Evolutionary conservation across 2,329 filamentous ascomycete species (phyloP).

Genomic region (Ophiocordyceps camponoti-leonardi): DNA sequence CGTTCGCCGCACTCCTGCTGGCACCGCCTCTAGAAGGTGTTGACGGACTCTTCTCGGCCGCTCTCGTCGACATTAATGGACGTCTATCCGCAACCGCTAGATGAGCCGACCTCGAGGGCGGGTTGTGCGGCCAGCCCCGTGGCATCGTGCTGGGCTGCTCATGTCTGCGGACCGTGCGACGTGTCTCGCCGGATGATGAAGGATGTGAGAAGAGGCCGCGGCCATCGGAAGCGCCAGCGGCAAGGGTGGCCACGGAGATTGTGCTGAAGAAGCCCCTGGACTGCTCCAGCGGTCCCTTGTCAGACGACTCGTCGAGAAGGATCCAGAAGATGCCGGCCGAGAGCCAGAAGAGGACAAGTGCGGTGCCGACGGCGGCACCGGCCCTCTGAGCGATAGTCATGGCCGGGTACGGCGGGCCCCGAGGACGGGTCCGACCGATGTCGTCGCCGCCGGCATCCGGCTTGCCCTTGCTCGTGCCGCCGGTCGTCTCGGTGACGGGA

Average conservation of each 20-base stretch:
- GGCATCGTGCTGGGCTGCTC: conserved; percentile 21
- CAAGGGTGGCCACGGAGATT: conserved; percentile 7
- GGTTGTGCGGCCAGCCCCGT: conserved; percentile 18
- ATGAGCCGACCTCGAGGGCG: conserved; percentile 6
- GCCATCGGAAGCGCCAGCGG: conserved; percentile 6
- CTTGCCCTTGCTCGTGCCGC: conserved; percentile 38
- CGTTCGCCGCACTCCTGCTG: background rate
- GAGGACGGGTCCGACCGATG: conserved; percentile 18
- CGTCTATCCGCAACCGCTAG: background rate
- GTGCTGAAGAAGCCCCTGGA: conserved; percentile 9
- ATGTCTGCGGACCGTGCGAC: conserved; percentile 5
- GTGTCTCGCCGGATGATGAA: conserved; percentile 6
- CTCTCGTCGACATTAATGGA: background rate
- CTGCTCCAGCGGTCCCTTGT: conserved; percentile 14
- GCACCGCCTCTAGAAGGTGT: background rate
- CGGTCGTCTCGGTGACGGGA: conserved; percentile 30
- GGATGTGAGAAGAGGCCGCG: conserved; percentile 5
- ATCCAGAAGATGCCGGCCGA: conserved; percentile 34
- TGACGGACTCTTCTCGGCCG: background rate
- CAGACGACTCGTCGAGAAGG: conserved; percentile 27
- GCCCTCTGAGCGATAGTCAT: conserved; percentile 43
- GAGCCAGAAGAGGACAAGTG: conserved; percentile 35
- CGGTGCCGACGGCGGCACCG: conserved; percentile 49
- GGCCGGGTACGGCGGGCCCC: conserved; percentile 8
- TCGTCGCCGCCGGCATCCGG: conserved; percentile 28